Evolutionary conservation across 768 basidiomycete genomes (phyloP).

Genomic region (Chalciporus piperatus): DNA sequence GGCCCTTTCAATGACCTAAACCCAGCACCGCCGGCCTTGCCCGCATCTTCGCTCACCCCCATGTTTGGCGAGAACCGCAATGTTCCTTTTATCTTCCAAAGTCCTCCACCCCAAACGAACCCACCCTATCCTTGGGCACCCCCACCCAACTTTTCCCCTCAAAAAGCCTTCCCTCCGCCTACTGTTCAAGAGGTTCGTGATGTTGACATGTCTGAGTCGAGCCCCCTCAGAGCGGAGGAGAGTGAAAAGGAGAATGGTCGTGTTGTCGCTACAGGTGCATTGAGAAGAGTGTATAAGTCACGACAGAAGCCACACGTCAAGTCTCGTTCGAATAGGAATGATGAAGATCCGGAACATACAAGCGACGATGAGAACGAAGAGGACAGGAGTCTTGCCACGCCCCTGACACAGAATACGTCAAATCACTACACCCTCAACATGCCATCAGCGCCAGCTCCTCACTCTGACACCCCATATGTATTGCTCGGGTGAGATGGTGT

Average conservation of each 20-base stretch:
- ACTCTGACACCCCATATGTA: constrained; percentile 73
- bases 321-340: constrained; percentile 18
- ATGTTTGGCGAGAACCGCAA: constrained; percentile 64
- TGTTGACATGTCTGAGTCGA: constrained; percentile 73
- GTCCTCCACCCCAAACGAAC: constrained; percentile 42
- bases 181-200: constrained; percentile 52
- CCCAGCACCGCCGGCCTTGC: constrained; percentile 34
- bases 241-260: constrained; percentile 40
- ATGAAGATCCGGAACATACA: constrained; percentile 35
- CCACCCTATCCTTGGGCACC: constrained; percentile 63
- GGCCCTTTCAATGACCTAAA: constrained; percentile 45
- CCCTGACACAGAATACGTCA: constrained; percentile 55
- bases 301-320: constrained; percentile 48
- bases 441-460: constrained; percentile 54
- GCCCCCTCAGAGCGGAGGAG: constrained; percentile 52
- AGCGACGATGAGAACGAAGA: constrained; percentile 51
- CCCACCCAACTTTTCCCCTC: constrained; percentile 55
- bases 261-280: constrained; percentile 58
- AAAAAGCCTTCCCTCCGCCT: constrained; percentile 55
- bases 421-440: constrained; percentile 86
- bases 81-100: constrained; percentile 72
- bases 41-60: constrained; percentile 39
- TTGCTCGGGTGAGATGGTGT: constrained; percentile 68
- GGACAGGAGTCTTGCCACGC: constrained; percentile 33
- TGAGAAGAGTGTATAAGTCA: constrained; percentile 63